Base-by-base conservation (phyloP, 2,329 filamentous ascomycete genomes). In the Elsinoe necatrix region DNA sequence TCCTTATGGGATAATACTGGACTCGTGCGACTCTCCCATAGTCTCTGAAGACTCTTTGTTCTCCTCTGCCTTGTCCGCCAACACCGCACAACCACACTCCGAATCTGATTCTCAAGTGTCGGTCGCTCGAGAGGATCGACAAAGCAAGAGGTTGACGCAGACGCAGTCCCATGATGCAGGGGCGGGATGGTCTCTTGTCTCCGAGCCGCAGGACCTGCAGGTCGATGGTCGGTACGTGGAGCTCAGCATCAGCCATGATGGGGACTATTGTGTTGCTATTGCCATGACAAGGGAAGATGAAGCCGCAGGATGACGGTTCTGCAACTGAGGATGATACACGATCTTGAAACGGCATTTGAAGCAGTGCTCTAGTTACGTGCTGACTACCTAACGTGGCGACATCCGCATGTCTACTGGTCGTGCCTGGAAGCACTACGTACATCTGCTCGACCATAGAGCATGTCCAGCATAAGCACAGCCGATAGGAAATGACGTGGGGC, bases 211-310 rank as follows among this genome's bases (percentile, higher is more conserved):
- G 55, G 18, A 56, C 16, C 14, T 34, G 20, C 14, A 37, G 23
- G 14, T 59, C 1, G 42, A 59, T 8, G 72, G 71, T n/a, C 79
- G 82, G 61, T 74, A 82, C 51, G 89, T 84, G 12, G 76, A 81
- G 64, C 68, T 95, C 43, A 92, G 86, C 59, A 95, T 96, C 63
- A 93, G 86, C 65, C 91, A 96, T 68, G 91, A 96, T 69, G 84
- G 81, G 1, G 85, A 89, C 6, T 95, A 90, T 71, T 55, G 51
- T 18, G 43, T 58, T 34, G 89, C 89, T 8, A 84, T 80, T 18
- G 86, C 86, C 5, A 76, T 85, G 29, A 56, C 58, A 16, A 39
- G 48, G 48, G 20, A 37, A 7, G 14, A 2, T 12, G 34, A 52
- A 2, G 16, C 9, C 14, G 21, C 20, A 54, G 18, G 18, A n/a